phyloP scores from a whole-genome alignment of 768 basidiomycete genomes.

The Leccinum imitatum region DNA sequence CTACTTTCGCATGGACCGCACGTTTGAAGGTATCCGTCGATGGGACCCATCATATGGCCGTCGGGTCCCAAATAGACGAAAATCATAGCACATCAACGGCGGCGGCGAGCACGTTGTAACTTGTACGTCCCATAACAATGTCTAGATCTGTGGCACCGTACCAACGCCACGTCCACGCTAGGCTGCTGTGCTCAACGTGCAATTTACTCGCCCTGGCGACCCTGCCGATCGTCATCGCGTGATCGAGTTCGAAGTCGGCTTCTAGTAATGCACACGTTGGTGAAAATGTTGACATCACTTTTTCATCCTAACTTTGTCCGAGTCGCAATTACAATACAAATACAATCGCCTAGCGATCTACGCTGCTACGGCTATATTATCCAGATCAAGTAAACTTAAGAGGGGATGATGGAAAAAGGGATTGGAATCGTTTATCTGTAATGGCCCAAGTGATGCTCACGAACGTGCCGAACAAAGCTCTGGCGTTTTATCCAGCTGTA shows the following conservation, averaged over 20 bases:
- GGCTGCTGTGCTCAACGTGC: neutral
- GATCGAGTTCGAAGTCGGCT: neutral
- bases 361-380: no score
- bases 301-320: neutral
- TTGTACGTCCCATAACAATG: neutral
- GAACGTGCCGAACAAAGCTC: conserved; percentile 6
- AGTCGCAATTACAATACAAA: no score
- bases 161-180: no score
- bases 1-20: neutral
- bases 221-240: neutral
- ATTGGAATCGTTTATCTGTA: neutral
- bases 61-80: neutral
- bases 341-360: no score
- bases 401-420: no score
- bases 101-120: neutral
- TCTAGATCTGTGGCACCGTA: no score
- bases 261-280: no score
- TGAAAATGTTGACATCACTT: neutral
- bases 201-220: neutral
- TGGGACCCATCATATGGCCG: neutral
- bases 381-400: neutral
- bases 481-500: neutral
- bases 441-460: conserved; percentile 5
- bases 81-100: neutral
- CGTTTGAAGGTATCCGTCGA: neutral